Conservation (phyloP, 352 stramenopile genomes). For the Phytophthora cryptogea region DNA sequence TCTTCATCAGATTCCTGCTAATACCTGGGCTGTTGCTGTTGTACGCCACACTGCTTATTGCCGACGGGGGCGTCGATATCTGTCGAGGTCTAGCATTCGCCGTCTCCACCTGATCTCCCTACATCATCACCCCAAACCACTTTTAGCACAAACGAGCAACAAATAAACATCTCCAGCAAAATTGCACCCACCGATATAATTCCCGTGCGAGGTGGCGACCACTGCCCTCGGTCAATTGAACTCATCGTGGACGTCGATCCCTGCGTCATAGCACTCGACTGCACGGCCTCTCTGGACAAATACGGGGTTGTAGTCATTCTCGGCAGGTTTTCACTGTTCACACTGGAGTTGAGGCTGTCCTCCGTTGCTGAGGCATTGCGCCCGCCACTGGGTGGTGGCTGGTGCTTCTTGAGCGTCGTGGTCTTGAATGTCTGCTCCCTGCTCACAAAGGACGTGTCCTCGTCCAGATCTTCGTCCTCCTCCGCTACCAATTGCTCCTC, state of each 20-base stretch:
- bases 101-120: conserved; percentile 20
- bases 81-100: conserved; percentile 24
- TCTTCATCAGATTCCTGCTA: conserved; percentile 83
- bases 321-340: conserved; percentile 65
- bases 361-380: conserved; percentile 44
- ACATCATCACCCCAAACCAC: too few species aligned
- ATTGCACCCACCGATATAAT: conserved; percentile 47
- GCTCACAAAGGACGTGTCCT: conserved; percentile 47
- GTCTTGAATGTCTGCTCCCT: conserved; percentile 76
- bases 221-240: conserved; percentile 52
- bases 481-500: conserved; percentile 13
- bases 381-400: conserved; percentile 16
- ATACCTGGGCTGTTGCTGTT: conserved; percentile 63
- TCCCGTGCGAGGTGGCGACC: conserved; percentile 57
- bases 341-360: conserved; percentile 62
- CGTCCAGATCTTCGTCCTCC: conserved; percentile 38
- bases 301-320: conserved; percentile 72
- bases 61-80: conserved; percentile 60
- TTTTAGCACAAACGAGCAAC: background rate
- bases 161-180: background rate
- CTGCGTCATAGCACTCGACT: conserved; percentile 33
- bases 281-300: conserved; percentile 45
- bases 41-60: conserved; percentile 76
- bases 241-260: conserved; percentile 50
- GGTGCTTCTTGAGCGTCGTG: conserved; percentile 57